These are phyloP conservation scores for Gonium pectorale DNA, from an alignment of 139 green algal genomes.

Conservation along the genomic window DNA sequence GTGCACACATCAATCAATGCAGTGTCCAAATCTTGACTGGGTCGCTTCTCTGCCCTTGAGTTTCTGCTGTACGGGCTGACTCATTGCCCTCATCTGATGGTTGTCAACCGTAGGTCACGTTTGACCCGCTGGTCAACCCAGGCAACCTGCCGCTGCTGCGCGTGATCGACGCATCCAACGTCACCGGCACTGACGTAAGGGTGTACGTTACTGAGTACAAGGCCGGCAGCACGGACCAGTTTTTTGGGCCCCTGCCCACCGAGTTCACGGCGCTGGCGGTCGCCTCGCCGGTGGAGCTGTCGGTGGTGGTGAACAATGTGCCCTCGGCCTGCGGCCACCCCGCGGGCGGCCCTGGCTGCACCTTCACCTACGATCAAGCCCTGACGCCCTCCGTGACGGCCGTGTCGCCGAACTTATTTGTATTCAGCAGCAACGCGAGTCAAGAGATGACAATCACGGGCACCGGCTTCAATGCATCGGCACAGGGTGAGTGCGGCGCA, in stretches of 20 bases:
- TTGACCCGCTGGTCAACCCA: neutral
- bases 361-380: constrained; percentile 32
- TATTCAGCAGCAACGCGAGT: too few relatives aligned
- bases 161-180: neutral
- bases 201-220: neutral
- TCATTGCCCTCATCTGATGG: neutral
- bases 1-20: neutral
- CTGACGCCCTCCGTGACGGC: constrained; percentile 11
- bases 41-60: neutral
- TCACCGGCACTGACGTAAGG: neutral
- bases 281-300: neutral
- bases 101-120: neutral
- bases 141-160: neutral
- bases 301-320: constrained; percentile 33
- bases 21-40: neutral
- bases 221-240: neutral
- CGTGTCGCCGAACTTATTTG: too few relatives aligned
- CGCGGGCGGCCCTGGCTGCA: neutral
- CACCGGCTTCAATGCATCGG: too few relatives aligned
- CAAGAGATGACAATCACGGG: too few relatives aligned
- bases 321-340: constrained; percentile 12
- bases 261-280: neutral
- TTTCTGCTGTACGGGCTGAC: neutral
- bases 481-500: too few relatives aligned
- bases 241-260: neutral